Base-by-base conservation (phyloP, 2,329 filamentous ascomycete genomes). In the Pseudogymnoascus sp. region DNA sequence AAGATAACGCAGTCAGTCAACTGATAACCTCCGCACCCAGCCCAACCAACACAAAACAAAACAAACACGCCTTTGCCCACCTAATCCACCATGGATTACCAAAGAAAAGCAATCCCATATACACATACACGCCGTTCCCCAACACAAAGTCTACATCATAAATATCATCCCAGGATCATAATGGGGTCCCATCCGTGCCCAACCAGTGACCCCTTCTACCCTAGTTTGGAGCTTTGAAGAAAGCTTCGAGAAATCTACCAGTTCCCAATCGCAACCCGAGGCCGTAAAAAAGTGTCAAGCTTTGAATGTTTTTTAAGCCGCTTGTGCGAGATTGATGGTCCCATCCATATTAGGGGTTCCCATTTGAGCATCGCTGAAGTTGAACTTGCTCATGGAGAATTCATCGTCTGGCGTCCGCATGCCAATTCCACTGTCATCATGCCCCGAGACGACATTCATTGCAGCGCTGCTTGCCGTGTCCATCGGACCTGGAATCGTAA, bases 361-460 rank as follows among this genome's bases (percentile, higher is more conserved):
- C 41, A 67, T 65, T 22, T 66, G 60, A 50, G 62, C 35, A 41
- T 65, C 68, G 16, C 37, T 59, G 62, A 79, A 80, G 8, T 77
- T 75, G 68, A 80, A 86, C 68, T 86, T 86, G 59, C 82, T 81
- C 70, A 83, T 79, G 1, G 79, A 76, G 54, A 84, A 84, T 25
- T 87, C 84, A 60, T 87, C 84, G 60, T 87, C 85, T 0, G 84
- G 84, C 4, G 84, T 86, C 58, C 83, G 76, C 67, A 91, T 86
- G 30, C 86, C 86, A 63, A 91, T 91, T 1, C 87, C 88, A 68
- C 88, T 91, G 66, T 91, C 88, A 66, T 91, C 88, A 63, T 87
- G 82, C 4, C 57, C 57, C 7, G 34, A 37, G 11, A 58, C 57
- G 9, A 58, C 57, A 22, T 79, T 77, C 50, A 77, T 71, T 3